Percentiles rank a stretch among this genome's conserved stretches.
Conservation (phyloP, 2,329 filamentous ascomycete species). For the Pestalotiopsis sp. region DNA sequence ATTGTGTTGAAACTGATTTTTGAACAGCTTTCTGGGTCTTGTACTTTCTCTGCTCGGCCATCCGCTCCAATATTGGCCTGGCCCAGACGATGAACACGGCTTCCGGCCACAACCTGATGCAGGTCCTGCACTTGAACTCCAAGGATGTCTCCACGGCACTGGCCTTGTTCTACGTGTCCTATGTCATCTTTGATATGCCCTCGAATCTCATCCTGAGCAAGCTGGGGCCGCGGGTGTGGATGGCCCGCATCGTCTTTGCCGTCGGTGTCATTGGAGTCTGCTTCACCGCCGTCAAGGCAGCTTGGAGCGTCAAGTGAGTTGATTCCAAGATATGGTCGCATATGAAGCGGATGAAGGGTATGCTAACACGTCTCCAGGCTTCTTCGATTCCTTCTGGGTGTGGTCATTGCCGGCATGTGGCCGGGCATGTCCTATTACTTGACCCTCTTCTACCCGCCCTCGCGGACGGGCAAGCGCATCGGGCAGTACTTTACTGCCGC, state of each 20-base stretch:
- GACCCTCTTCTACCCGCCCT: constrained; percentile 88
- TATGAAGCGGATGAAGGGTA: too few relatives aligned
- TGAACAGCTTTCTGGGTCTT: constrained; percentile 77
- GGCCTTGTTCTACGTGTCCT: constrained; percentile 89
- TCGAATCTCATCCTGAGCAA: constrained; percentile 89
- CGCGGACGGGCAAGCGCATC: constrained; percentile 83
- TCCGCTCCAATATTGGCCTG: constrained; percentile 88
- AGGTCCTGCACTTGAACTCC: constrained; percentile 67
- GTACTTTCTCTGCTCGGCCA: constrained; percentile 91
- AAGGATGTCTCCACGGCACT: constrained; percentile 83
- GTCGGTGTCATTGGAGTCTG: constrained; percentile 84
- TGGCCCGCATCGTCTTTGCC: constrained; percentile 86
- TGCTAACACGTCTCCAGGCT: constrained; percentile 46
- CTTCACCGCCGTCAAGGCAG: constrained; percentile 78
- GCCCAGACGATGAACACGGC: constrained; percentile 90
- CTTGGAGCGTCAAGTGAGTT: constrained; percentile 80
- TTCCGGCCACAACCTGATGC: constrained; percentile 73
- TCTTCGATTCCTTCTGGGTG: constrained; percentile 81
- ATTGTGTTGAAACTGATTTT: background rate
- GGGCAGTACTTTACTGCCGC: constrained; percentile 88
- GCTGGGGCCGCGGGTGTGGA: constrained; percentile 85
- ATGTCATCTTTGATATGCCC: constrained; percentile 86
- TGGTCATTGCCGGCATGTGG: constrained; percentile 94
- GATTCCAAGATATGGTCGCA: background rate
- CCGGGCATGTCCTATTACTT: constrained; percentile 93